Conservation (phyloP, 129 eudicot species). For the Silybum marianum region DNA sequence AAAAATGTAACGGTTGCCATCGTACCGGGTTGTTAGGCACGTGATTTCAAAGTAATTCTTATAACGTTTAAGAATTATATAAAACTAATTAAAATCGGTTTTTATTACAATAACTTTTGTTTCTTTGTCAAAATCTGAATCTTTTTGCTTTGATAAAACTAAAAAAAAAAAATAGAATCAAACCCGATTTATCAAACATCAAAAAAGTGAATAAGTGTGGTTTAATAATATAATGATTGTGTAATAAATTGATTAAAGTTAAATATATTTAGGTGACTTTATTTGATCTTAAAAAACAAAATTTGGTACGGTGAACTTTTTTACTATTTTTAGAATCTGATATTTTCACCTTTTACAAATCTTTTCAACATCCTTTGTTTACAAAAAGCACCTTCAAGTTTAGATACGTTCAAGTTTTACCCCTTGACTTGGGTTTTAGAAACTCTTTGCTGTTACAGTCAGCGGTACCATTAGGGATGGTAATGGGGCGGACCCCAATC, state of each 20-base stretch:
- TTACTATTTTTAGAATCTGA: not conserved
- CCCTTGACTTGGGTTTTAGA: not conserved
- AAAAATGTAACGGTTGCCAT: no score
- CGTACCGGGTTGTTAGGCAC: no score
- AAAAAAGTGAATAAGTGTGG: not conserved
- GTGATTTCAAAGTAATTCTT: not conserved
- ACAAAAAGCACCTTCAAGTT: not conserved
- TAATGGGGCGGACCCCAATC: no score
- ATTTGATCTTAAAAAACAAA: not conserved
- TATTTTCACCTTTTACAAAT: not conserved
- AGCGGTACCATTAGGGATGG: no score
- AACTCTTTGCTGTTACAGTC: not conserved
- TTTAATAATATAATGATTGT: not conserved
- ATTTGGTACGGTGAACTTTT: not conserved
- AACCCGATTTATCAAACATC: not conserved
- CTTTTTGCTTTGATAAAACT: not conserved
- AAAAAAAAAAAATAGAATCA: not conserved
- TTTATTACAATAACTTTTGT: no score
- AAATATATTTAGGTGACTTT: not conserved
- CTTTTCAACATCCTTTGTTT: not conserved
- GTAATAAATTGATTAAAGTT: not conserved
- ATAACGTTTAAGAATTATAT: no score
- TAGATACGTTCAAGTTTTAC: not conserved
- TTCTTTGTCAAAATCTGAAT: not conserved
- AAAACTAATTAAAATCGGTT: not conserved